A percentile compares a stretch with the other conserved stretches of the same genome.
Evolutionary conservation across 331 rosid genomes (phyloP).

Genomic region (Dryas integrifolia): DNA sequence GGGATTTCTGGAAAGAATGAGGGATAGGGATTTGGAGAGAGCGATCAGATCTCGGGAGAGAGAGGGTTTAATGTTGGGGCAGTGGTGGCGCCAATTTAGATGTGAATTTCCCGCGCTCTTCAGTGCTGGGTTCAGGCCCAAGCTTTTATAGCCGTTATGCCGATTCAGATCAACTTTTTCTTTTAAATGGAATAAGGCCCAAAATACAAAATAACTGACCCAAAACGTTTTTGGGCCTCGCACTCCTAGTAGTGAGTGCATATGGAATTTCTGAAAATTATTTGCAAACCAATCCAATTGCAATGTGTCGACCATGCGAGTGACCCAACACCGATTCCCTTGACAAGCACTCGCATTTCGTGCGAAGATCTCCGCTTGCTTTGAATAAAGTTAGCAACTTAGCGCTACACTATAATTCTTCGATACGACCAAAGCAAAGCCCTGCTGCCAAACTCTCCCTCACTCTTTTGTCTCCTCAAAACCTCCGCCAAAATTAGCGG

Average conservation of each 20-base stretch:
- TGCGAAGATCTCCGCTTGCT: neutral
- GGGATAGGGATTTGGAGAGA: neutral
- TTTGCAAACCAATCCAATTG: too few species aligned
- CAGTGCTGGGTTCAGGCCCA: neutral
- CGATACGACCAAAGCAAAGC: conserved; percentile 15
- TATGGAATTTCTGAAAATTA: too few species aligned
- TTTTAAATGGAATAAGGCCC: too few species aligned
- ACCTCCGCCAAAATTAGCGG: conserved; percentile 12
- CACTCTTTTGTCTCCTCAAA: neutral
- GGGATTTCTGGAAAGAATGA: neutral
- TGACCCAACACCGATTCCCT: neutral
- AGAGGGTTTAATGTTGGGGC: conserved; percentile 1
- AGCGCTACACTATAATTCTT: conserved; percentile 1
- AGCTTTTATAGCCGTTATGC: too few species aligned
- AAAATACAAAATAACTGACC: too few species aligned
- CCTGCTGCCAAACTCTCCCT: neutral
- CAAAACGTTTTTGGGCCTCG: too few species aligned
- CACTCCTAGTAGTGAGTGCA: too few species aligned
- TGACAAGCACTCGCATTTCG: neutral
- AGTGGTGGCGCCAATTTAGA: conserved; percentile 22
- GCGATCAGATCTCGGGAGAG: conserved; percentile 7
- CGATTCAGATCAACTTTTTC: too few species aligned
- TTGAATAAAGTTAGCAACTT: neutral
- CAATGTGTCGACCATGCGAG: too few species aligned
- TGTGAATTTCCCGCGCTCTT: conserved; percentile 30